Percentiles rank a stretch among this genome's conserved stretches.
These are phyloP conservation scores for Eimeria zaria DNA, from an alignment of 169 alveolate genomes.

Conservation along the genomic window DNA sequence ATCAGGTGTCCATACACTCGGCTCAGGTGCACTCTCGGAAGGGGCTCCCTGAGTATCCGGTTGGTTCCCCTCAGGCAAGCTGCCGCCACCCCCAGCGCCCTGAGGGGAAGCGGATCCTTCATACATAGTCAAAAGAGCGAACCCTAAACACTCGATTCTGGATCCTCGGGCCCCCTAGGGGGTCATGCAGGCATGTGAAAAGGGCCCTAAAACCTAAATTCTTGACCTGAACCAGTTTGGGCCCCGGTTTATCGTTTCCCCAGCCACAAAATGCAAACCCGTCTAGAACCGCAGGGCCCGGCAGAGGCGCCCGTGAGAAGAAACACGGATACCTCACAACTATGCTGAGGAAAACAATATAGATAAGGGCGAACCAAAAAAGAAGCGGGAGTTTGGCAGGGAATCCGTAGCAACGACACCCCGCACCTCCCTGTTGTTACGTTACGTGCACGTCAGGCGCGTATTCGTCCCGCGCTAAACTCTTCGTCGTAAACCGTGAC, in stretches of 20 bases:
- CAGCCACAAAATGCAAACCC: not conserved
- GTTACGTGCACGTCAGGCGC: constrained; percentile 35
- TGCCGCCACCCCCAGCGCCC: constrained; percentile 70
- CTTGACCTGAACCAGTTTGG: not conserved
- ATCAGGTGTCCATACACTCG: constrained; percentile 72
- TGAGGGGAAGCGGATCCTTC: constrained; percentile 72
- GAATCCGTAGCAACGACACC: constrained; percentile 41
- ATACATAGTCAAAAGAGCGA: constrained; percentile 53
- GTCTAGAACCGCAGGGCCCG: constrained; percentile 11
- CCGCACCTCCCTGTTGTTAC: constrained; percentile 57
- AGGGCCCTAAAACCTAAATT: not conserved
- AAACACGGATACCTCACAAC: not conserved
- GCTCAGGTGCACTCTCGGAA: constrained; percentile 58
- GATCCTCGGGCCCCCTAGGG: constrained; percentile 25
- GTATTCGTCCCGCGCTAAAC: constrained; percentile 7
- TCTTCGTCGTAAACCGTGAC: not conserved
- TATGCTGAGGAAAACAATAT: not conserved
- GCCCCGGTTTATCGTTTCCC: not conserved
- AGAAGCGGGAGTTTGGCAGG: not conserved
- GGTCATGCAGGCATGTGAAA: not conserved
- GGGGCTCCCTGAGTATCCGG: constrained; percentile 2
- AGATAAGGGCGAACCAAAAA: not conserved
- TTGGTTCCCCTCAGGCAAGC: constrained; percentile 25
- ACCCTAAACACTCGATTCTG: constrained; percentile 19
- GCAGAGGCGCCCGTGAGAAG: not conserved